Base-by-base conservation (phyloP, 371 early-diverging fungal genomes). In the Mucor lusitanicus region DNA sequence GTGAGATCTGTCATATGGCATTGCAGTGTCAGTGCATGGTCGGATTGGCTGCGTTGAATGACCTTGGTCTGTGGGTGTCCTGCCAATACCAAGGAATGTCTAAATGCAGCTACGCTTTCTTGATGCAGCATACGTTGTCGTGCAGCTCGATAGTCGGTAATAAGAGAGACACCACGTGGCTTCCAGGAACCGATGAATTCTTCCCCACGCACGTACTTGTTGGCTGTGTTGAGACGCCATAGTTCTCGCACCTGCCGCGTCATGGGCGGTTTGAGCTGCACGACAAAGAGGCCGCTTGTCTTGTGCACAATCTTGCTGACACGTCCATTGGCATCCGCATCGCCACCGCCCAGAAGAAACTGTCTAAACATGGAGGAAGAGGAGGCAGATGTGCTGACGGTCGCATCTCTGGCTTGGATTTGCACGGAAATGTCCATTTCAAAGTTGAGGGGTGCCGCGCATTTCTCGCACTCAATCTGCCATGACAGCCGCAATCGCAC, bases 191-290 rank as follows among this genome's bases (percentile, higher is more conserved):
- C 88, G 61, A 95, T 76, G 35, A 85, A 86, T 61, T 95, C 95
- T 68, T 94, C 93, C 28, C 96, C 96, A 11, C 95, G 87, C 7
- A 95, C 92, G 74, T 95, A 95, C 58, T 89, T 86, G 39, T 84
- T 80, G n/a, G 89, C 86, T 0, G 92, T 91, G 68, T 91, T 88
- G 28, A 90, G 69, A 6, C 90, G 75, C 94, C 94, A 93, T 17
- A 92, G 63, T 21, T 91, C 88, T 8, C 81, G 78, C 15, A 80
- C 72, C 37, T 83, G 84, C 7, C 82, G 81, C 1, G 86, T 82
- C 71, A 82, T 79, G 8, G 82, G 82, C 1, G 91, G 91, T 35
- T 82, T 85, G 7, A 89, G 68, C 8, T 77, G 79, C 17, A 89
- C 79, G 23, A 81, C 65, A 64, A 86, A 89, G 12, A 89, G 65